Conservation (phyloP, 208 protist genomes). For the Trypanosoma melophagium region DNA sequence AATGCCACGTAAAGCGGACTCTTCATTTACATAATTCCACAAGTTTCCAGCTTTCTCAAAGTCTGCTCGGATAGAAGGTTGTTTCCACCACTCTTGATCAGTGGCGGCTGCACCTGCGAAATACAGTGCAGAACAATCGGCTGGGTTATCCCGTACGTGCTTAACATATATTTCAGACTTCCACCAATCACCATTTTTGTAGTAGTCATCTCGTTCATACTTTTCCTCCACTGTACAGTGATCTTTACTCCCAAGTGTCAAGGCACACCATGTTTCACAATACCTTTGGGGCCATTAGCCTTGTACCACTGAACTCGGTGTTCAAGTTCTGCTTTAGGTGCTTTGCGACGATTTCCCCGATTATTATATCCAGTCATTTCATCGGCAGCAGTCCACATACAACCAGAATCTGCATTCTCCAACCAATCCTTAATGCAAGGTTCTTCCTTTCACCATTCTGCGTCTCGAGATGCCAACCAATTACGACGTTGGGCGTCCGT, state of each 20-base stretch:
- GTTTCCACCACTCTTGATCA: conserved; percentile 46
- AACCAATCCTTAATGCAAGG: conserved; percentile 39
- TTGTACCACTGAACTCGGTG: conserved; percentile 42
- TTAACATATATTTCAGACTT: conserved; percentile 32
- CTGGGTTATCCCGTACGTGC: conserved; percentile 18
- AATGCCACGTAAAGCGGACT: conserved; percentile 21
- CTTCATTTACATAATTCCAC: conserved; percentile 32
- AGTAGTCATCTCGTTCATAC: conserved; percentile 41
- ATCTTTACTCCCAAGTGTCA: conserved; percentile 28
- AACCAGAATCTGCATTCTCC: conserved; percentile 31
- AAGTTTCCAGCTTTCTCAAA: conserved; percentile 30
- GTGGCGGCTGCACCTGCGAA: conserved; percentile 25
- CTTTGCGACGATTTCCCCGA: conserved; percentile 28
- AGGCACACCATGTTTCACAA: conserved; percentile 41
- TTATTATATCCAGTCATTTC: conserved; percentile 33
- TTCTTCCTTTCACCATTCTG: conserved; percentile 47
- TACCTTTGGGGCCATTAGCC: conserved; percentile 36
- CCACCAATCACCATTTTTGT: conserved; percentile 50
- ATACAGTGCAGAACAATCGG: conserved; percentile 28
- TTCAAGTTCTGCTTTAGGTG: conserved; percentile 23
- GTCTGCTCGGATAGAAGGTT: conserved; percentile 23
- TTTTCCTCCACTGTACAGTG: conserved; percentile 39
- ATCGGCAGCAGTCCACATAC: conserved; percentile 41
- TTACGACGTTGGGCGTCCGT: conserved; percentile 29
- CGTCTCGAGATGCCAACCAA: conserved; percentile 33